Conservation (phyloP, 306 rosid species). For the Glycyrrhiza uralensis region DNA sequence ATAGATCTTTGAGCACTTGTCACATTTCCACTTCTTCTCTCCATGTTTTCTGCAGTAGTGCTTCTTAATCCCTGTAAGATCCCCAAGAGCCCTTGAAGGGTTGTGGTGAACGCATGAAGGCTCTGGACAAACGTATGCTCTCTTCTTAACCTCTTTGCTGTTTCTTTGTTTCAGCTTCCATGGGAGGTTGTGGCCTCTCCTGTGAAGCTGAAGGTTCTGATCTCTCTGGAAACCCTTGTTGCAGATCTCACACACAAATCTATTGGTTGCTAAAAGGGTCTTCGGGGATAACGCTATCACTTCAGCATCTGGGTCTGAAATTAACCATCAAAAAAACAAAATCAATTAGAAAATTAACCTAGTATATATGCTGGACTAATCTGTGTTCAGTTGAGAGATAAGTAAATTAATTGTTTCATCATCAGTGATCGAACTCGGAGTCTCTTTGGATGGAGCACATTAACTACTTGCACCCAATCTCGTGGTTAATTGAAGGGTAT, state of each 20-base stretch:
- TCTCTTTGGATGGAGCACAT: too few relatives aligned
- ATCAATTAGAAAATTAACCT: neutral
- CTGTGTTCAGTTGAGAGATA: too few relatives aligned
- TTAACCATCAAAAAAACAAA: neutral
- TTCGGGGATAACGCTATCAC: constrained; percentile 85
- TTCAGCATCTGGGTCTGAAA: constrained; percentile 88
- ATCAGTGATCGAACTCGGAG: too few relatives aligned
- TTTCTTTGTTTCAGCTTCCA: constrained; percentile 94
- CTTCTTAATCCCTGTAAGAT: constrained; percentile 93
- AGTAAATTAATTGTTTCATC: too few relatives aligned
- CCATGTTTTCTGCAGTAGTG: constrained; percentile 95
- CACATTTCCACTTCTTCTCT: constrained; percentile 99
- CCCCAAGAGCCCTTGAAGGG: constrained; percentile 95
- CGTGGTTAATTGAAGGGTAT: too few relatives aligned
- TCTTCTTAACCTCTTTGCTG: constrained; percentile 75
- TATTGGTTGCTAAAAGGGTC: constrained; percentile 77
- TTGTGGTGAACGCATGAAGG: constrained; percentile 92
- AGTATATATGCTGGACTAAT: too few relatives aligned
- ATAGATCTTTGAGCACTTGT: constrained; percentile 86
- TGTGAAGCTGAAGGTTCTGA: constrained; percentile 89
- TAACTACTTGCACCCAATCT: too few relatives aligned
- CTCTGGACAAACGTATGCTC: constrained; percentile 94
- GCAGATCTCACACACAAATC: constrained; percentile 90
- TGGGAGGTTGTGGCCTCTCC: constrained; percentile 91
- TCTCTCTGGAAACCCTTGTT: constrained; percentile 92